A percentile compares a stretch with the other conserved stretches of the same genome.
phyloP scores from a whole-genome alignment of 2,329 filamentous ascomycete genomes.

The Phaeosphaeria sp. region DNA sequence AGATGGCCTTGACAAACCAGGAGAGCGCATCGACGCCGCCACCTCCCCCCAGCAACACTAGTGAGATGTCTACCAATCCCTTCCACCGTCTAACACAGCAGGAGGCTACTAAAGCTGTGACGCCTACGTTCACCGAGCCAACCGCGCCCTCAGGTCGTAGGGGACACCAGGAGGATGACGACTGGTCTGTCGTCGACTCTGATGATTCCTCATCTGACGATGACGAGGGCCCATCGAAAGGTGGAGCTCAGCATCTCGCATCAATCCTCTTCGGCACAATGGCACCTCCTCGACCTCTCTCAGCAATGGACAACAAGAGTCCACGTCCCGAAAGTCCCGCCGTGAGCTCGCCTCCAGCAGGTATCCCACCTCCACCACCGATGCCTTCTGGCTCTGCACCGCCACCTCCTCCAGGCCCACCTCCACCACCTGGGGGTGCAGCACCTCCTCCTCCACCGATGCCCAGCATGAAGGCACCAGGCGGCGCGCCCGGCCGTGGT shows the following conservation, averaged over 20 bases:
- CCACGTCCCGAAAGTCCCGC: conserved; percentile 52
- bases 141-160: conserved; percentile 58
- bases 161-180: conserved; percentile 69
- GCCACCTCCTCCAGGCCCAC: conserved; percentile 57
- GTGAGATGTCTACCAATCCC: conserved; percentile 77
- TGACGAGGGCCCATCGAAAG: conserved; percentile 78
- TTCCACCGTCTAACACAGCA: conserved; percentile 87
- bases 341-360: conserved; percentile 48
- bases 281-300: conserved; percentile 88
- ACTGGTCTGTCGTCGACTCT: conserved; percentile 83
- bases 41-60: conserved; percentile 48
- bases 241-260: conserved; percentile 88
- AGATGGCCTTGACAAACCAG: conserved; percentile 74
- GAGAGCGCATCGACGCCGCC: conserved; percentile 55
- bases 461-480: conserved; percentile 44
- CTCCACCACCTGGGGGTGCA: conserved; percentile 51
- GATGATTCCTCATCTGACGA: conserved; percentile 72
- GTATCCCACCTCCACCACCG: conserved; percentile 60
- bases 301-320: conserved; percentile 76
- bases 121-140: conserved; percentile 51
- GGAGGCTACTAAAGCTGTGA: conserved; percentile 56
- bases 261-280: conserved; percentile 97
- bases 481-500: conserved; percentile 50
- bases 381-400: conserved; percentile 53
- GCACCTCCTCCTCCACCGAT: conserved; percentile 52